Evolutionary conservation across 192 early-diverging fungal genomes (phyloP).

Genomic region (Lobulomyces angularis): DNA sequence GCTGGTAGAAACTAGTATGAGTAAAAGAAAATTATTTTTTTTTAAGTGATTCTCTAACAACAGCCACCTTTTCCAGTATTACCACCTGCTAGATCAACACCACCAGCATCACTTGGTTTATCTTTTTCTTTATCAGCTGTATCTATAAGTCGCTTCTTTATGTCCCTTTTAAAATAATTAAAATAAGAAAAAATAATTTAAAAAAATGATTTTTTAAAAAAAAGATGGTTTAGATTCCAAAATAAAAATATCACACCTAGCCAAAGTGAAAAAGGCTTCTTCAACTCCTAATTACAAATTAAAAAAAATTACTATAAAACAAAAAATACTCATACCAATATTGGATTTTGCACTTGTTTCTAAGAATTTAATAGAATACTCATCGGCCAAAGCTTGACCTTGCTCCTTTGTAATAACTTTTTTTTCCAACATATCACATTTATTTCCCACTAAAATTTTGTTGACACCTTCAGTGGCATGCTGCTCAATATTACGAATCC

Average conservation of each 20-base stretch:
- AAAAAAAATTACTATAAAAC: too few relatives aligned
- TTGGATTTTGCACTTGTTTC: constrained; percentile 87
- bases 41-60: neutral
- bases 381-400: constrained; percentile 65
- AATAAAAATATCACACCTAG: constrained; percentile 62
- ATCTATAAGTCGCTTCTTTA: constrained; percentile 97
- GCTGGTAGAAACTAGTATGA: too few relatives aligned
- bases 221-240: too few relatives aligned
- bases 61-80: neutral
- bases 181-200: constrained; percentile 2
- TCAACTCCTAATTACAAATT: too few relatives aligned
- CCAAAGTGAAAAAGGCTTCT: constrained; percentile 93
- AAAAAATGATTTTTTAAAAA: constrained; percentile 8
- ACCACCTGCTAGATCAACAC: neutral
- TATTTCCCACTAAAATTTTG: constrained; percentile 83
- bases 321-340: constrained; percentile 55
- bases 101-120: constrained; percentile 10
- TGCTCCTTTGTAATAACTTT: constrained; percentile 67
- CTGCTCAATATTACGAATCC: constrained; percentile 86
- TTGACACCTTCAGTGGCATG: constrained; percentile 83
- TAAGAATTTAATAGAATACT: constrained; percentile 69
- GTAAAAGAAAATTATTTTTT: too few relatives aligned
- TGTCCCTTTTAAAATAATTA: constrained; percentile 52
- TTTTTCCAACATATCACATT: constrained; percentile 74
- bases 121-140: constrained; percentile 50